A percentile compares a stretch with the other conserved stretches of the same genome.
phyloP scores from a whole-genome alignment of 2,329 filamentous ascomycete species.

The Phialocephala subalpina region DNA sequence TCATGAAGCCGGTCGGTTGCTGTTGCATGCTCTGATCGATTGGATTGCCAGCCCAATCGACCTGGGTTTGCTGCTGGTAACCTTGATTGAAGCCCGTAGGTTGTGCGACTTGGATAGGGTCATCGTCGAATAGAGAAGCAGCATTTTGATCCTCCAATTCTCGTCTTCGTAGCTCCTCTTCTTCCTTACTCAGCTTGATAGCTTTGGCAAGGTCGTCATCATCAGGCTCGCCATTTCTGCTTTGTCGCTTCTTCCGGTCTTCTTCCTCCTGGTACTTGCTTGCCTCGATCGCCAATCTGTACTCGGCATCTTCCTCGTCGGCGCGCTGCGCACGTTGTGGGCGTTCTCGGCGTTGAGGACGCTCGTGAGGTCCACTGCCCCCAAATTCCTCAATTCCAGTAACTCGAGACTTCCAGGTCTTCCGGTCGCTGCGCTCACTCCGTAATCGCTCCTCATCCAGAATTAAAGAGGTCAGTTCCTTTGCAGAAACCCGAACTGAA shows the following conservation, averaged over 20 bases:
- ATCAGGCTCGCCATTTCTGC: conserved; percentile 60
- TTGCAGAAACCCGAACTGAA: conserved; percentile 91
- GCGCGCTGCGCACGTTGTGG: conserved; percentile 58
- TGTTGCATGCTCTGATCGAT: conserved; percentile 81
- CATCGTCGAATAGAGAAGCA: conserved; percentile 87
- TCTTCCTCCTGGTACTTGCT: conserved; percentile 97
- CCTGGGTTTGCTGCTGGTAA: conserved; percentile 94
- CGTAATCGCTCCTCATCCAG: conserved; percentile 93
- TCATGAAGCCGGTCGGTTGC: conserved; percentile 80
- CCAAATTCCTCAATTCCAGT: conserved; percentile 88
- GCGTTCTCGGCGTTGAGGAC: conserved; percentile 52
- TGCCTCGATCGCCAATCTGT: conserved; percentile 88
- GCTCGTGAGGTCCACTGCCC: conserved; percentile 47
- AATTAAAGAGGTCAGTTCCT: conserved; percentile 91
- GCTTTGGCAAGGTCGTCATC: conserved; percentile 95
- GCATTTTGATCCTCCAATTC: conserved; percentile 90
- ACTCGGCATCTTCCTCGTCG: conserved; percentile 90
- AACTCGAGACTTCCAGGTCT: conserved; percentile 96
- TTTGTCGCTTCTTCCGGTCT: conserved; percentile 77
- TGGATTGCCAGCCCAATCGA: conserved; percentile 97
- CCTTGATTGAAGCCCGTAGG: conserved; percentile 94
- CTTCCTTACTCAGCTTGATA: conserved; percentile 92
- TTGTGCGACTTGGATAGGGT: conserved; percentile 62
- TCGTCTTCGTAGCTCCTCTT: conserved; percentile 87
- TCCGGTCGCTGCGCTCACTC: conserved; percentile 88